Conservation (phyloP, 208 protist species). For the Trichomonas vaginalis region DNA sequence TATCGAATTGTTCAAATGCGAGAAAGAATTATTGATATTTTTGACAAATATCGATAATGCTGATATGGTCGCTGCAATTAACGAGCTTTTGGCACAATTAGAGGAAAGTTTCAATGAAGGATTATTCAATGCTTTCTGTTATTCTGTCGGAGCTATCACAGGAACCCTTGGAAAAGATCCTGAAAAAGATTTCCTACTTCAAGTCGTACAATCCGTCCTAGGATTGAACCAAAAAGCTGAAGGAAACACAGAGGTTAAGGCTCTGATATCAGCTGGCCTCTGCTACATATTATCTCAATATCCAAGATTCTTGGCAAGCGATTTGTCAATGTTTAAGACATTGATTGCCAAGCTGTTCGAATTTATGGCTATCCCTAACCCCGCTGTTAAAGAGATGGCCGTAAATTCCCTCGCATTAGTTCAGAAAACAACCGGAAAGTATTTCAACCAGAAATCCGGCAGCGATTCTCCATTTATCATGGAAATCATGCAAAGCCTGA, state of each 20-base stretch:
- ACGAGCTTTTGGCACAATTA: neutral
- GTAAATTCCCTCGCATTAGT: neutral
- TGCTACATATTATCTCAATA: neutral
- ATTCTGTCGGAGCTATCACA: neutral
- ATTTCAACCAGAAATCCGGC: neutral
- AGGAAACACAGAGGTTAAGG: neutral
- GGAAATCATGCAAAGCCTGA: neutral
- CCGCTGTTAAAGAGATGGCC: constrained; percentile 1
- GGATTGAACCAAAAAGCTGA: neutral
- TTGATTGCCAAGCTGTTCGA: neutral
- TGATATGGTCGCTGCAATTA: neutral
- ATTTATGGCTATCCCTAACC: neutral
- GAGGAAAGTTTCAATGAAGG: neutral
- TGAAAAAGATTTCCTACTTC: neutral
- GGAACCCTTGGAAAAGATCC: neutral
- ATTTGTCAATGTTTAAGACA: neutral
- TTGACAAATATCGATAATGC: neutral
- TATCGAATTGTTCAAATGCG: neutral
- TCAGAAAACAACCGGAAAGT: neutral
- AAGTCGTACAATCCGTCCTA: neutral
- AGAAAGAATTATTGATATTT: neutral
- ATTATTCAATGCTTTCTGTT: neutral
- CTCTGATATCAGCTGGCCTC: neutral
- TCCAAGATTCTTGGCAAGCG: neutral
- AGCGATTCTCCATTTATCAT: neutral